These are phyloP conservation scores for Cercospora canescens DNA, from an alignment of 2,329 filamentous ascomycete species.

Conservation along the genomic window DNA sequence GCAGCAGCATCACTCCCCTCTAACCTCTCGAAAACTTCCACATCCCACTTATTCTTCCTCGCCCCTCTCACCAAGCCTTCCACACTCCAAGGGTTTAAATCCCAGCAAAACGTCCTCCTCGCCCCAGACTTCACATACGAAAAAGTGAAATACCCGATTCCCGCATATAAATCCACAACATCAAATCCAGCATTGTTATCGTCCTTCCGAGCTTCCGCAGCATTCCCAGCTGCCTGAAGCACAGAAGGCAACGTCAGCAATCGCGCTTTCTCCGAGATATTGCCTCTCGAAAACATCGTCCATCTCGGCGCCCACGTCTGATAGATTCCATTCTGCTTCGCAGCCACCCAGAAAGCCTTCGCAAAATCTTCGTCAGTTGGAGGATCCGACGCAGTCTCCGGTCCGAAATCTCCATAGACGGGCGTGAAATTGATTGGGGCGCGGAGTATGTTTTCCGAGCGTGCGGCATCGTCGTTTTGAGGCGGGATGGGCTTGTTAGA, in stretches of 20 bases:
- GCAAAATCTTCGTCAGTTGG: conserved; percentile 57
- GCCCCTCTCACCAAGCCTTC: conserved; percentile 47
- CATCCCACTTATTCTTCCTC: conserved; percentile 42
- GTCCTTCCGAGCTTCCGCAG: conserved; percentile 7
- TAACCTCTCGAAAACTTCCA: not conserved
- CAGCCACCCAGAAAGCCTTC: conserved; percentile 74
- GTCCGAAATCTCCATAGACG: conserved; percentile 74
- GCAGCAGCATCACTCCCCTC: conserved; percentile 11
- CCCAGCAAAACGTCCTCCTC: conserved; percentile 75
- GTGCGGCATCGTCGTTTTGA: not conserved
- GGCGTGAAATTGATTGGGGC: conserved; percentile 70
- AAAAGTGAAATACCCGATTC: conserved; percentile 93
- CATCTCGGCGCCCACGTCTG: conserved; percentile 87
- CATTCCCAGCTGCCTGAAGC: conserved; percentile 33
- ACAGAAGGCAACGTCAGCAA: conserved; percentile 55
- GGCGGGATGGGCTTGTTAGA: conserved; percentile 58
- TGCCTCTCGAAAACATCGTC: conserved; percentile 94
- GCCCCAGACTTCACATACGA: conserved; percentile 74
- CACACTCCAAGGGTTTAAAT: conserved; percentile 66
- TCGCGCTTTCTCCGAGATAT: conserved; percentile 83
- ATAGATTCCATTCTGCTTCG: conserved; percentile 70
- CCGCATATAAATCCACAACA: conserved; percentile 80
- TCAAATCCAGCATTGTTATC: conserved; percentile 24
- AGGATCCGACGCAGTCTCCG: conserved; percentile 32
- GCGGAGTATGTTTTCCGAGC: conserved; percentile 64